Evolutionary conservation across 805 yeast species (phyloP), one percentile per base, ranked within the genome.

Genomic region (Suhomyces prunicola): DNA sequence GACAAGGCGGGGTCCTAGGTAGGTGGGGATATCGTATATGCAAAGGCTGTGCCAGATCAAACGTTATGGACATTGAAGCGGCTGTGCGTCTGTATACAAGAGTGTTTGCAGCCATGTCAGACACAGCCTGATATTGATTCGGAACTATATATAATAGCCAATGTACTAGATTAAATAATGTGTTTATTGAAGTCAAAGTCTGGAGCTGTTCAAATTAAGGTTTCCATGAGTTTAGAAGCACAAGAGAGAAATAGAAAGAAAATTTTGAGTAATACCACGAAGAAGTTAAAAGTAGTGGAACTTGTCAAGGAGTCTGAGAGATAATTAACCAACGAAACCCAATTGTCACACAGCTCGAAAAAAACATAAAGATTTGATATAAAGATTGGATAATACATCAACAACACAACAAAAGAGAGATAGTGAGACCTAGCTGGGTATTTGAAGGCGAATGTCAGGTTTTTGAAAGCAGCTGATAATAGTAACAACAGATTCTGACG

Each of bases 241-340:
- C 26, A 46, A n/a, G 7, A 35, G 44, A 47, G 49, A 47, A 47
- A 12, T 47, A 47, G 35, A 47, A 12, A n/a, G 36, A 35, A 19
- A 17, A 17, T 35, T 47, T 35, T 47, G 49, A 47, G 19, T 47
- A 47, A 47, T 47, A 47, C 44, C 49, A 47, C 44, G 44, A 39
- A 47, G 49, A 47, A 47, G 31, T 35, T 22, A 47, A 47, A 33
- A 22, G 31, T 40, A 47, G 27, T 24, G 46, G 46, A 42, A 42
- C 42, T 39, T 22, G 45, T 42, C 31, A 42, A 24, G 31, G 46
- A 17, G 19, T 33, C 12, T 33, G 23, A 36, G 13, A 10, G 24
- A 13, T 35, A 24, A 36, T 36, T 33, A 47, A 40, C 49, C 35
- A 47, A 13, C 44, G 26, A 47, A 47, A 19, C 40, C 42, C 44